Conservation (phyloP, 169 alveolate genomes). For the Hepatocystis sp. region DNA sequence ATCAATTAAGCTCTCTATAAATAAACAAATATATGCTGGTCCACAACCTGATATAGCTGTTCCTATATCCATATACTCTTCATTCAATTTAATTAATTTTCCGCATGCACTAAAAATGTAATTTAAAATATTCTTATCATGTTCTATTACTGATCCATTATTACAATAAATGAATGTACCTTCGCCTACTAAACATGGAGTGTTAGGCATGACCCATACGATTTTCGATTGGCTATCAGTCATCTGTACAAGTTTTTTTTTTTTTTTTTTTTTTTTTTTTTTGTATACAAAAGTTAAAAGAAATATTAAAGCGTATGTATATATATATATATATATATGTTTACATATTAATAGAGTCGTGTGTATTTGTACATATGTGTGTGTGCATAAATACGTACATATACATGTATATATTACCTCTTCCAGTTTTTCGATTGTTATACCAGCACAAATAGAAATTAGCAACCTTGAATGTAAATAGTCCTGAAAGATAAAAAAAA, state of each 20-base stretch:
- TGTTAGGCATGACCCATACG: conserved; percentile 73
- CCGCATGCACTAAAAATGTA: conserved; percentile 60
- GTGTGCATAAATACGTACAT: not conserved
- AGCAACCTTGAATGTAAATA: conserved; percentile 22
- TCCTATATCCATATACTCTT: conserved; percentile 48
- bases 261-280: too few relatives aligned
- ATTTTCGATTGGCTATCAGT: conserved; percentile 16
- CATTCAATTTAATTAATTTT: conserved; percentile 45
- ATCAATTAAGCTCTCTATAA: conserved; percentile 81
- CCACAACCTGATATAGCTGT: conserved; percentile 77
- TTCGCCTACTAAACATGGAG: conserved; percentile 70
- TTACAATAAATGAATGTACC: conserved; percentile 43
- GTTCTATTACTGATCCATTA: conserved; percentile 19
- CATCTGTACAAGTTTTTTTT: conserved; percentile 9
- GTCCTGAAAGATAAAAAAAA: conserved; percentile 8
- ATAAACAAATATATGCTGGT: conserved; percentile 80
- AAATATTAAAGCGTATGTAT: not conserved
- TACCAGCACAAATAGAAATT: conserved; percentile 70
- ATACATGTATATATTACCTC: conserved; percentile 28
- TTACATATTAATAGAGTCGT: not conserved
- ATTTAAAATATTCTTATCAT: conserved; percentile 19
- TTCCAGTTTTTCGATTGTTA: conserved; percentile 35
- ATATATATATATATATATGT: not conserved
- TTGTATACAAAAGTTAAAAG: not conserved
- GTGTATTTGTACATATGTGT: not conserved